A percentile compares a stretch with the other conserved stretches of the same genome.
Conservation (phyloP, 495 filamentous ascomycete genomes). For the Cairneyella variabilis region DNA sequence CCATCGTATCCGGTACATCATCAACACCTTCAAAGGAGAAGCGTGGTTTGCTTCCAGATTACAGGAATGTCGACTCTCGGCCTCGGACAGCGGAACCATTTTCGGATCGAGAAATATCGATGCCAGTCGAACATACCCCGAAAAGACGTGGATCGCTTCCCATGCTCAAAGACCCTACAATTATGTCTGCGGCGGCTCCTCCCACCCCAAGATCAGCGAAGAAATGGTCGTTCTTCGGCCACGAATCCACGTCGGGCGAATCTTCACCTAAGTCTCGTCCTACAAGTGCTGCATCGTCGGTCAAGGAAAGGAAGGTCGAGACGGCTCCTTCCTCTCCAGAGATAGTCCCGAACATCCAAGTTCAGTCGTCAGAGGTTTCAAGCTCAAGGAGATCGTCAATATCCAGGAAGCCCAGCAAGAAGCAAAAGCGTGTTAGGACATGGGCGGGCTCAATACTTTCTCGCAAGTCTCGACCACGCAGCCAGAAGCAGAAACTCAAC, state of each 20-base stretch:
- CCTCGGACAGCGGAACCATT: slow-evolving; percentile 52
- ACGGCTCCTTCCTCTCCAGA: not conserved
- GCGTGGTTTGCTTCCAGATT: slow-evolving; percentile 28
- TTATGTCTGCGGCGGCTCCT: slow-evolving; percentile 28
- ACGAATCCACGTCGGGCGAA: slow-evolving; percentile 38
- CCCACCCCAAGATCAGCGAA: slow-evolving; percentile 44
- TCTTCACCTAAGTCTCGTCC: slow-evolving; percentile 37
- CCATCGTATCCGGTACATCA: slow-evolving; percentile 48
- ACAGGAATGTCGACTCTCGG: slow-evolving; percentile 34
- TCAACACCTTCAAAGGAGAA: slow-evolving; percentile 34
- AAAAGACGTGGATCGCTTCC: slow-evolving; percentile 48
- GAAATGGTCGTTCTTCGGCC: slow-evolving; percentile 53
- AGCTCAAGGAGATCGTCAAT: slow-evolving; percentile 17
- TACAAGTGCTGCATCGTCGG: slow-evolving; percentile 35
- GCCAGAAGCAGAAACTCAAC: slow-evolving; percentile 31
- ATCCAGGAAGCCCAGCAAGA: slow-evolving; percentile 57
- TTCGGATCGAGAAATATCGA: slow-evolving; percentile 35
- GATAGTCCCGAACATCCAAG: not conserved
- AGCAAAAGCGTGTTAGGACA: slow-evolving; percentile 73
- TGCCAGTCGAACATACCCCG: slow-evolving; percentile 24
- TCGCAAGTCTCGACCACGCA: slow-evolving; percentile 54
- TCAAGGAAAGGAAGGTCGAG: slow-evolving; percentile 26
- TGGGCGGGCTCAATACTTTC: slow-evolving; percentile 78
- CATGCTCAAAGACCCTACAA: slow-evolving; percentile 30
- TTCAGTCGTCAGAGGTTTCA: slow-evolving; percentile 16